A percentile compares a stretch with the other conserved stretches of the same genome.
Conservation (phyloP, 116 monocot species). For the Dioscorea cayenensis region DNA sequence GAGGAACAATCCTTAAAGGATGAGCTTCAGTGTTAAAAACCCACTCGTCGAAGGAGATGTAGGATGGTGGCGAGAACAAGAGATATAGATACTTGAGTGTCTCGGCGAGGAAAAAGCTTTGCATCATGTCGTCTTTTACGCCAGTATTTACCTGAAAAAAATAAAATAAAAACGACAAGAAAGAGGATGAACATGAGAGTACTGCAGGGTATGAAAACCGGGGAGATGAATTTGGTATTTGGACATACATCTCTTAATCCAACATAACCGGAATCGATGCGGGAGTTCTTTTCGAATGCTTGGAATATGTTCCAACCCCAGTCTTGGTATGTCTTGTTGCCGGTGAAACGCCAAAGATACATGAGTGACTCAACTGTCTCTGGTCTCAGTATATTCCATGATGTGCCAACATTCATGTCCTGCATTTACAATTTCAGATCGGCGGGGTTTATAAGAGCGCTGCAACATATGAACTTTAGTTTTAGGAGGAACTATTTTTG, state of each 20-base stretch:
- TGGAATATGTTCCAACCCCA: slow-evolving; percentile 99
- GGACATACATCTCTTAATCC: slow-evolving; percentile 85
- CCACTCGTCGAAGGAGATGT: slow-evolving; percentile 95
- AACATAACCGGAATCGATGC: slow-evolving; percentile 83
- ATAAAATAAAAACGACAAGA: background rate
- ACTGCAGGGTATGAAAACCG: background rate
- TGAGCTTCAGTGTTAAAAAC: slow-evolving; percentile 99
- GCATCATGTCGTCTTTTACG: slow-evolving; percentile 88
- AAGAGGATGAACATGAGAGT: background rate
- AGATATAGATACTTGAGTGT: slow-evolving; percentile 96
- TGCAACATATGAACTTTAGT: background rate
- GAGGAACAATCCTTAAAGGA: slow-evolving; percentile 63
- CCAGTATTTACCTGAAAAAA: slow-evolving; percentile 67
- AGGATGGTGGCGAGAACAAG: slow-evolving; percentile 89
- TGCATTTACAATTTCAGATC: slow-evolving; percentile 19
- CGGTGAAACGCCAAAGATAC: slow-evolving; percentile 84
- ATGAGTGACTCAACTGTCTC: slow-evolving; percentile 83
- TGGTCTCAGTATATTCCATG: slow-evolving; percentile 90
- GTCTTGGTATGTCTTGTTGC: slow-evolving; percentile 92
- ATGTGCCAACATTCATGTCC: slow-evolving; percentile 89
- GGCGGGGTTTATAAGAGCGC: background rate
- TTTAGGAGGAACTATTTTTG: background rate
- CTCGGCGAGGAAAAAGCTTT: slow-evolving; percentile 93
- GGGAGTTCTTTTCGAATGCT: slow-evolving; percentile 96
- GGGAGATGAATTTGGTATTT: background rate